phyloP scores from a whole-genome alignment of 352 stramenopile genomes.

The Pilasporangium apinafurcum region DNA sequence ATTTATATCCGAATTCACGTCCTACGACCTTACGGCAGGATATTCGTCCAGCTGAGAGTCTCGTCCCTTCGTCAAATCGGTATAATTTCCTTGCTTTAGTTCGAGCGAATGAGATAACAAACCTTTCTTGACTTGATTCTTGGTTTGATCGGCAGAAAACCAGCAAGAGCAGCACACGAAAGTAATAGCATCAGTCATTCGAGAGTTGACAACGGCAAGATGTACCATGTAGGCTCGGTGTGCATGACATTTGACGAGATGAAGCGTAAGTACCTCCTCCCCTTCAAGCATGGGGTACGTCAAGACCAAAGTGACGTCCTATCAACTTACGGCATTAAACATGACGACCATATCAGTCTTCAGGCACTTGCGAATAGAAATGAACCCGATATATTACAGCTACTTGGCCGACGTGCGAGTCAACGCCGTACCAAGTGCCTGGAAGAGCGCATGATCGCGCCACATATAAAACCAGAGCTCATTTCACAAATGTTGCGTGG shows the following conservation, averaged over 20 bases:
- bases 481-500: constrained; percentile 36
- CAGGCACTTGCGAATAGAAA: constrained; percentile 13
- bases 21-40: too few species aligned
- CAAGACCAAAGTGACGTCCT: constrained; percentile 32
- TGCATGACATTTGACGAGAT: constrained; percentile 69
- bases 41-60: too few species aligned
- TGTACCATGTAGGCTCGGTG: constrained; percentile 41
- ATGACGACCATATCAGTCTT: constrained; percentile 19
- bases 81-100: too few species aligned
- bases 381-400: constrained; percentile 11
- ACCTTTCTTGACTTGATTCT: too few species aligned
- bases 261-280: constrained; percentile 59
- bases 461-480: constrained; percentile 18
- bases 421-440: constrained; percentile 34
- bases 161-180: neutral
- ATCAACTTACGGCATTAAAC: constrained; percentile 35
- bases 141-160: too few species aligned
- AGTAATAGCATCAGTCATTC: too few species aligned
- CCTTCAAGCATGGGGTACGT: constrained; percentile 40
- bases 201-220: constrained; percentile 3
- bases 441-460: constrained; percentile 27
- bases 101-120: too few species aligned
- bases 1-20: constrained; percentile 27
- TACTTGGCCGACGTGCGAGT: constrained; percentile 23
- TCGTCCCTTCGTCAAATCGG: too few species aligned